Evolutionary conservation across 2,329 filamentous ascomycete species (phyloP).

Genomic region (Ophiostoma triangulosporum): DNA sequence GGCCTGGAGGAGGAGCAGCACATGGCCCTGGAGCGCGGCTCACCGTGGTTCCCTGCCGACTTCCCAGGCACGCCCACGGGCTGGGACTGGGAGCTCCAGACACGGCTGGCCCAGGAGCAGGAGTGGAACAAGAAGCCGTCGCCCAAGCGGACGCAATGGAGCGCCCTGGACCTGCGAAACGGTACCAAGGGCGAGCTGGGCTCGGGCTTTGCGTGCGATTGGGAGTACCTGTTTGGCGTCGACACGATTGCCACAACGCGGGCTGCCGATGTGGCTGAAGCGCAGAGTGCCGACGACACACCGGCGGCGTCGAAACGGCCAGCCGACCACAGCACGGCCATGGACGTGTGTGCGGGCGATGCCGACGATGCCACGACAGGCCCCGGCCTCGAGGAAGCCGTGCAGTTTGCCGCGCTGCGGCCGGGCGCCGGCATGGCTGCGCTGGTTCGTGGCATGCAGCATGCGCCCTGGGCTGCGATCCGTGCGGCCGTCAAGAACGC

Average conservation of each 20-base stretch:
- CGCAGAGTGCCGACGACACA: background rate
- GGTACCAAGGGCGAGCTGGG: conserved; percentile 71
- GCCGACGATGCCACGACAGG: background rate
- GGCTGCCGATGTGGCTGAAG: background rate
- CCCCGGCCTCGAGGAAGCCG: conserved; percentile 1
- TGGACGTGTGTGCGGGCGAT: conserved; percentile 1
- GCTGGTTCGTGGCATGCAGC: conserved; percentile 10
- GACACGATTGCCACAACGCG: conserved; percentile 7
- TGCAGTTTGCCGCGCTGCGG: conserved; percentile 10
- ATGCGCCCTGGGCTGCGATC: conserved; percentile 11
- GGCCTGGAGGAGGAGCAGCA: conserved; percentile 71
- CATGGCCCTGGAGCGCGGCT: conserved; percentile 63
- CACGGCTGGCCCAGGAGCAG: conserved; percentile 42
- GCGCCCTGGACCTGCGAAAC: conserved; percentile 57
- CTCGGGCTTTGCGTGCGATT: conserved; percentile 70
- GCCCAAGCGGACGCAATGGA: conserved; percentile 66
- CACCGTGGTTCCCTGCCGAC: conserved; percentile 79
- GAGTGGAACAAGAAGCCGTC: conserved; percentile 69
- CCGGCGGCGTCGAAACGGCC: background rate
- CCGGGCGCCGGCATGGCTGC: background rate
- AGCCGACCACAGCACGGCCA: background rate
- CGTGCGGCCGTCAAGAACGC: conserved; percentile 22
- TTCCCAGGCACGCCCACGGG: conserved; percentile 69
- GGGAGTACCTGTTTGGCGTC: conserved; percentile 50
- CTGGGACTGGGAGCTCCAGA: conserved; percentile 58